Conservation (phyloP, 768 basidiomycete genomes). For the Psilocybe azurescens region DNA sequence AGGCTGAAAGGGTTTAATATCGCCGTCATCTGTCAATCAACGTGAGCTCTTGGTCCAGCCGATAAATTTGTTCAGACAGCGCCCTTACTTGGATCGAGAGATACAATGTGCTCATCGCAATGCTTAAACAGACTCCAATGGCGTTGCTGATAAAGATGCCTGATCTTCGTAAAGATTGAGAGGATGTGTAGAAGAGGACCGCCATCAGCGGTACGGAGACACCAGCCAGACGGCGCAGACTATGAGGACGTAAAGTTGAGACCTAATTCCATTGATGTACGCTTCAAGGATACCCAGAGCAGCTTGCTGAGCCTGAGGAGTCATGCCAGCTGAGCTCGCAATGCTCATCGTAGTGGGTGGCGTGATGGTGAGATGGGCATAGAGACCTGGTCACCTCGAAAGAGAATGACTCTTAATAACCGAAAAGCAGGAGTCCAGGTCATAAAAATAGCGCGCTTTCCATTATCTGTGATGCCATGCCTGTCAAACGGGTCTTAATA, state of each 20-base stretch:
- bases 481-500: too few relatives aligned
- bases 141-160: neutral
- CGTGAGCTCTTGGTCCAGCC: neutral
- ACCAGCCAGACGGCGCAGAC: neutral
- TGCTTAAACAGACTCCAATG: neutral
- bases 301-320: too few relatives aligned
- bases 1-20: neutral
- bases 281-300: neutral
- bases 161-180: neutral
- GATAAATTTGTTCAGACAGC: neutral
- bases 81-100: neutral
- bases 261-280: neutral
- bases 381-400: too few relatives aligned
- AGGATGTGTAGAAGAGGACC: neutral
- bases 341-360: too few relatives aligned
- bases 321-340: too few relatives aligned
- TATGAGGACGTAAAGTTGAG: neutral
- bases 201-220: neutral
- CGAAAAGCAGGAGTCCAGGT: too few relatives aligned
- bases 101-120: neutral
- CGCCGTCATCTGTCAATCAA: neutral
- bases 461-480: too few relatives aligned
- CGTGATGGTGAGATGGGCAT: too few relatives aligned
- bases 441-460: too few relatives aligned
- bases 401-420: too few relatives aligned